Percentiles rank a stretch among this genome's conserved stretches.
Evolutionary conservation across 257 asterid species (phyloP).

Genomic region (Solanum arcanum): DNA sequence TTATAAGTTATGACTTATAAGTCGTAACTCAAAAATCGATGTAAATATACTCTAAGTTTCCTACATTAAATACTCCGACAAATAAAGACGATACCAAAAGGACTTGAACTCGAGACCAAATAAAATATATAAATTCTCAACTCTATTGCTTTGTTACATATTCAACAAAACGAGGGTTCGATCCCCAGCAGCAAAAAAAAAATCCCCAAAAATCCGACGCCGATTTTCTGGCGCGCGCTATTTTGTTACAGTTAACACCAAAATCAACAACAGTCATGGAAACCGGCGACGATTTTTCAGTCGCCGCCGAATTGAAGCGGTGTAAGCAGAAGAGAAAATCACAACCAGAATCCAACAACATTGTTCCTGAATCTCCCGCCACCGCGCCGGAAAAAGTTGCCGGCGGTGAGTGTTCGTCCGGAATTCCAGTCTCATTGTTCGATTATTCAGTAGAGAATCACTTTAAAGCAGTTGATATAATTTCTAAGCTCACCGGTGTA

Average conservation of each 20-base stretch:
- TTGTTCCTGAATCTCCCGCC: not conserved
- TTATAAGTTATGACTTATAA: too few relatives aligned
- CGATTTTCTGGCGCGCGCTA: not conserved
- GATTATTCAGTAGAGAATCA: constrained; percentile 71
- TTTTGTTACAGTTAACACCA: not conserved
- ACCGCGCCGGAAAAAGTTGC: not conserved
- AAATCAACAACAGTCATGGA: not conserved
- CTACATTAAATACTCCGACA: too few relatives aligned
- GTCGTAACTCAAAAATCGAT: not conserved
- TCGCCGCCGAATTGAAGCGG: not conserved
- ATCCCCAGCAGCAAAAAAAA: not conserved
- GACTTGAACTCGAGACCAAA: not conserved
- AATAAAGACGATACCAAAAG: too few relatives aligned
- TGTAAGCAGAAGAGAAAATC: not conserved
- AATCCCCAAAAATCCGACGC: not conserved
- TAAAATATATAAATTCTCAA: not conserved
- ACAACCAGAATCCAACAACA: not conserved
- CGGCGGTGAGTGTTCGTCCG: constrained; percentile 10
- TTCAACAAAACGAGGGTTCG: not conserved
- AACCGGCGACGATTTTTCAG: not conserved
- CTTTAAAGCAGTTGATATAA: constrained; percentile 40
- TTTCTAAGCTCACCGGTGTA: constrained; percentile 41
- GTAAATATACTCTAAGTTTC: rapidly evolving
- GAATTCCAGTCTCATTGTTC: constrained; percentile 35
- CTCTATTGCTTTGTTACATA: not conserved